Evolutionary conservation across 257 asterid genomes (phyloP).

Genomic region (Solanum arcanum): DNA sequence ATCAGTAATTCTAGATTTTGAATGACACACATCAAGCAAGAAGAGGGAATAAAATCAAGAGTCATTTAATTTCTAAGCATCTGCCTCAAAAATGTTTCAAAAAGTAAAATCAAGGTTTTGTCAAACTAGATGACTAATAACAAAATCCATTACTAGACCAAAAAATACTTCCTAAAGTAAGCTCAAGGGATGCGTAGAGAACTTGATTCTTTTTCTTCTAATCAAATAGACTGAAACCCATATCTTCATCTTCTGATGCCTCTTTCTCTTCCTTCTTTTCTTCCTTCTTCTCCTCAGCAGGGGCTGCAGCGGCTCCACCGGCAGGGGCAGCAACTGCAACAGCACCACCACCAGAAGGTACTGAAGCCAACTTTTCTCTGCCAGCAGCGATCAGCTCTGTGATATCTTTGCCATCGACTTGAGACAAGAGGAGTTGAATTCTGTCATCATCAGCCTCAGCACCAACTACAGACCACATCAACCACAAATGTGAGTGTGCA

Average conservation of each 20-base stretch:
- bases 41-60: neutral
- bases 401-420: slow-evolving; percentile 30
- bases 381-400: slow-evolving; percentile 16
- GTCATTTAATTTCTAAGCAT: neutral
- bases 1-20: neutral
- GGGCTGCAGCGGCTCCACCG: neutral
- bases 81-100: neutral
- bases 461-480: neutral
- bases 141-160: neutral
- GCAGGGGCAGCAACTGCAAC: neutral
- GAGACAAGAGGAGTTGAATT: slow-evolving; percentile 19
- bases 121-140: neutral
- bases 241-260: neutral
- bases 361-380: slow-evolving; percentile 4
- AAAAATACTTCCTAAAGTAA: neutral
- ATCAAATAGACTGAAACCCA: neutral
- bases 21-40: neutral
- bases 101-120: neutral
- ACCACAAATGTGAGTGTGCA: neutral
- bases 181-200: neutral
- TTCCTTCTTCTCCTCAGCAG: neutral
- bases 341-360: slow-evolving; percentile 1
- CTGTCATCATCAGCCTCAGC: slow-evolving; percentile 33
- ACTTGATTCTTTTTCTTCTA: neutral
- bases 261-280: neutral